Conservation (phyloP, 345 rosid species). For the Excoecaria agallocha region DNA sequence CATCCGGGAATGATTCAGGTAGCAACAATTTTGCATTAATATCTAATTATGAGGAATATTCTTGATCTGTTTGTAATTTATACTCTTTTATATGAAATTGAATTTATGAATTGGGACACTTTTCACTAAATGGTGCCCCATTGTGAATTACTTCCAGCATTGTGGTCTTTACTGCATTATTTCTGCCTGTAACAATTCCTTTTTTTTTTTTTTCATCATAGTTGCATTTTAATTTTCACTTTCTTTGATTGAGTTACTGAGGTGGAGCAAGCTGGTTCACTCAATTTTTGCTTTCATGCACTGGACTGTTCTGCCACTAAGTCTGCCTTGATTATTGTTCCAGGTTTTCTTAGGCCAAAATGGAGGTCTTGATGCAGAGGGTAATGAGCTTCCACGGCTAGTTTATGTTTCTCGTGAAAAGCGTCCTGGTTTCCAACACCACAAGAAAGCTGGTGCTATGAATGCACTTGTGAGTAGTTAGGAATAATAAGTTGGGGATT, state of each 20-base stretch:
- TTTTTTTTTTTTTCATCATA: background rate
- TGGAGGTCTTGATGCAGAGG: constrained; percentile 94
- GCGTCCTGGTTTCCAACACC: constrained; percentile 96
- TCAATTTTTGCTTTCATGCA: background rate
- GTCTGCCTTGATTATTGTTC: constrained; percentile 5
- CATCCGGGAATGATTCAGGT: constrained; percentile 99
- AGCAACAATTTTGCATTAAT: constrained; percentile 13
- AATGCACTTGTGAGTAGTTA: constrained; percentile 70
- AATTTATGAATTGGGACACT: background rate
- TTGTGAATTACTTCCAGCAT: background rate
- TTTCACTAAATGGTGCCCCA: background rate
- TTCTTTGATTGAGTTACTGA: background rate
- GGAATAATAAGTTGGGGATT: constrained; percentile 1
- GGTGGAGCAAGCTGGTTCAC: background rate
- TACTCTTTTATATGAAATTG: background rate
- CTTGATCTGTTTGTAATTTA: background rate
- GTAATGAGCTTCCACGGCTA: constrained; percentile 85
- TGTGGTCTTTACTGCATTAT: background rate
- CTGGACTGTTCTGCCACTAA: constrained; percentile 1
- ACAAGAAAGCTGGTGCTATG: constrained; percentile 98
- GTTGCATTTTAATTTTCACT: background rate
- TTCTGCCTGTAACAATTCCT: background rate
- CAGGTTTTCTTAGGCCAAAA: constrained; percentile 97
- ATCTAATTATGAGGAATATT: constrained; percentile 6
- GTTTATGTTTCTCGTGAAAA: constrained; percentile 97